Evolutionary conservation across 305 asterid species (phyloP), one percentile per base, ranked within the genome.

Genomic region (Fraxinus nigra): DNA sequence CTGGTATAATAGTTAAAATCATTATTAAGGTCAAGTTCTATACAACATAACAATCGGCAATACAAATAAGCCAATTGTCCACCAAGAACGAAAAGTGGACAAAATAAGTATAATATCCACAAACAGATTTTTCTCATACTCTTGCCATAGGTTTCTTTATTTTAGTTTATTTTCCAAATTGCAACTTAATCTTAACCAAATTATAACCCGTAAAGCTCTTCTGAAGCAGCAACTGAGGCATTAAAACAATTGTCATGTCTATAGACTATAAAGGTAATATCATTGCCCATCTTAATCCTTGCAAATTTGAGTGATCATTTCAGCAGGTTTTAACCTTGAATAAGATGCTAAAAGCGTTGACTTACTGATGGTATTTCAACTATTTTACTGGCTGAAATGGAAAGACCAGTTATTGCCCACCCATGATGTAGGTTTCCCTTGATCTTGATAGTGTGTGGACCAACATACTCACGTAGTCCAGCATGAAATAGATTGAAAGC

Each of bases 351-450:
- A 11, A n/a, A 73, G 32, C 65, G 40, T 79, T 54, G 72, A 89
- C 99, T 92, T 89, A 94, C 99, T 16, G 97, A 88, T 40, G 97
- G 97, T 79, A 90, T 89, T 76, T 79, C 89, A 80, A 86, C 90
- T 9, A 95, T 92, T 92, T 94, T 95, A 88, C 97, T 91, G 82
- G 99, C 99, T 51, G 97, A 88, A 83, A 95, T 85, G 10, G 99
- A 91, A 82, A 95, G 97, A 82, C 95, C 95, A 80, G 97, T 92
- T 85, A 95, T 91, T 78, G 96, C 93, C 99, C 99, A 95, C 63
- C 90, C 92, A 26, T 82, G 89, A 22, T 79, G 85, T 83, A 89
- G 88, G 86, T 78, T 63, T 78, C 90, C 90, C 54, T 88, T 86
- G 38, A 83, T 78, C 81, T 83, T 87, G 63, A 69, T 86, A 78